phyloP scores from a whole-genome alignment of 2,329 filamentous ascomycete species.

The Ceratocystis destructans region DNA sequence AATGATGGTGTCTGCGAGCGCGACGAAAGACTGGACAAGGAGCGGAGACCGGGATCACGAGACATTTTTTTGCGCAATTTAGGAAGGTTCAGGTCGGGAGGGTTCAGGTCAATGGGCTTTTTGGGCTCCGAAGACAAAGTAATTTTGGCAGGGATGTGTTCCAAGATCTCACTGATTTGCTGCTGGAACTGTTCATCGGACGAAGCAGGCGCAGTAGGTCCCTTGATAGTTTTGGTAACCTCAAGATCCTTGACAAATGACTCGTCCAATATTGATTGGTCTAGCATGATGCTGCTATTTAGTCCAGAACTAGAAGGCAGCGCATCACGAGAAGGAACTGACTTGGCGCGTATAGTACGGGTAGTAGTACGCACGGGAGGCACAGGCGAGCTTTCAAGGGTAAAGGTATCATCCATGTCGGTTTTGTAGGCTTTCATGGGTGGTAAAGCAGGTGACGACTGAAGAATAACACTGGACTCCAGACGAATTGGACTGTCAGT shows the following conservation, averaged over 20 bases:
- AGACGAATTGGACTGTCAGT: slow-evolving; percentile 14
- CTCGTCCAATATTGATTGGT: slow-evolving; percentile 4
- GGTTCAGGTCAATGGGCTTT: slow-evolving; percentile 39
- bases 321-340: slow-evolving; percentile 13
- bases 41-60: slow-evolving; percentile 34
- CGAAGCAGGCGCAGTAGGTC: slow-evolving; percentile 22
- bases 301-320: neutral
- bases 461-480: slow-evolving; percentile 11
- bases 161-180: slow-evolving; percentile 67
- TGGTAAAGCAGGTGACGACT: slow-evolving; percentile 15
- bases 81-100: slow-evolving; percentile 42
- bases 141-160: slow-evolving; percentile 66
- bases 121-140: slow-evolving; percentile 45
- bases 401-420: slow-evolving; percentile 15
- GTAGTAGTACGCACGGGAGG: slow-evolving; percentile 7
- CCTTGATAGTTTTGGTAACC: slow-evolving; percentile 25
- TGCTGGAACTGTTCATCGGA: slow-evolving; percentile 57
- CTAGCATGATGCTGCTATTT: slow-evolving; percentile 24
- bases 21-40: slow-evolving; percentile 39
- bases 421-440: slow-evolving; percentile 3
- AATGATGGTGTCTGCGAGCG: slow-evolving; percentile 53
- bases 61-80: slow-evolving; percentile 31
- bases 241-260: slow-evolving; percentile 37
- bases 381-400: slow-evolving; percentile 14
- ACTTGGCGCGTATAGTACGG: slow-evolving; percentile 13